Evolutionary conservation across 257 asterid genomes (phyloP), one percentile per base, ranked within the genome.

Genomic region (Forsythia suspensa): DNA sequence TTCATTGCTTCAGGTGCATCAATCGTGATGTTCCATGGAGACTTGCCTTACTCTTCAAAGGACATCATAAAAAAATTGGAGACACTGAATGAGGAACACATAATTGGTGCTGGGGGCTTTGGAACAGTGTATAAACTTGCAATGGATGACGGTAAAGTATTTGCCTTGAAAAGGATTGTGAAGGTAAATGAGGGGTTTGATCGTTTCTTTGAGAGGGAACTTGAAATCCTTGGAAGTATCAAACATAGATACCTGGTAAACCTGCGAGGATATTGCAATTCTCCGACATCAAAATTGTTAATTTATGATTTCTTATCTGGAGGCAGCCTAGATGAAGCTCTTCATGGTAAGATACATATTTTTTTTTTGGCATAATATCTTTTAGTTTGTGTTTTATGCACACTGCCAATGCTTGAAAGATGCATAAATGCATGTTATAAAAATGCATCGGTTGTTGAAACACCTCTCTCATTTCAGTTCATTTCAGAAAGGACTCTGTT

Each of bases 11-110:
- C 92, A 94, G 98, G 98, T 71, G 95, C 98, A 80, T 94, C 98
- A 41, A 87, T 94, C 81, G 97, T 92, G 73, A 90, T 94, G 89
- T 94, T 94, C 82, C 98, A 94, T 82, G 98, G 98, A 81, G 98
- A 94, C 84, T 88, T 94, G 73, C 98, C 98, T 3, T 94, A 94
- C 84, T 76, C 98, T 68, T 94, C 98, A 38, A 94, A 94, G 83
- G 98, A 95, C 76, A 88, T 95, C 82, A 89, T 95, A 0, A 93
- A 82, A 79, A 95, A 95, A 71, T 85, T 95, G 78, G 98, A 95
- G 87, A 84, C 82, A 61, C 81, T 95, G 83, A 91, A 81, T 80
- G 98, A 90, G 80, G 98, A 93, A 82, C 96, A 90, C 82, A 84
- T 95, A 59, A 93, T 95, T 83, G 98, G 98, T 44, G 82, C 87